Evolutionary conservation across 345 rosid genomes (phyloP), one percentile per base, ranked within the genome.

Genomic region (Sapria himalayana): DNA sequence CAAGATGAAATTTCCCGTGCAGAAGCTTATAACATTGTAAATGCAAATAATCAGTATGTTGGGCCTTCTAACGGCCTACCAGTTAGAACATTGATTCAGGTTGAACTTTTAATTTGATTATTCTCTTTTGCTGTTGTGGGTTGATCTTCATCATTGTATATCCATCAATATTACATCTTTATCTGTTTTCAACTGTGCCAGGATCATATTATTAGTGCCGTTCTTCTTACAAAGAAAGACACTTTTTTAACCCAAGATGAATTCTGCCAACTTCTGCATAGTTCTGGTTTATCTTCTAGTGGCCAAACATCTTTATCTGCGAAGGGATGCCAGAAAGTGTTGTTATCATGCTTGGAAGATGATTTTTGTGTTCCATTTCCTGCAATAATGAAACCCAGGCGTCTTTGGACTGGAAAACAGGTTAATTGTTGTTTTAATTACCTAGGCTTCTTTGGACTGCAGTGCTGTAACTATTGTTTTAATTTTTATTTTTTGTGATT

Each of bases 1-100:
- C 98, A 89, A 89, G 98, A 89, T 72, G 93, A 89, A 58, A 69
- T 89, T 52, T 82, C 94, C 57, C 94, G 98, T 38, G 80, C 98
- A 33, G 98, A 89, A 70, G 98, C 72, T 12, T 89, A 82, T 68
- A 82, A 89, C 69, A 76, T 89, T 55, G 98, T 82, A 22, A 82
- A 89, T 69, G 98, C 98, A 46, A 89, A 89, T 59, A 74, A 89
- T 47, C 98, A 89, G 57, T 89, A 79, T 63, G 78, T 74, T 57
- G 72, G 75, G 56, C 98, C 98, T 48, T 76, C 98, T 19, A 78
- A 72, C 62, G 98, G 93, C n/a, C 81, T 74, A 37, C 98, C 98
- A 43, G 63, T 89, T 42, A 65, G 98, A 64, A 68, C 78, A 40
- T 64, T 89, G 52, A 89, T 89, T 56, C 98, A 89, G 94, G 98